Evolutionary conservation across 306 rosid genomes (phyloP).

Genomic region (cucumber (Cucumis sativus)): DNA sequence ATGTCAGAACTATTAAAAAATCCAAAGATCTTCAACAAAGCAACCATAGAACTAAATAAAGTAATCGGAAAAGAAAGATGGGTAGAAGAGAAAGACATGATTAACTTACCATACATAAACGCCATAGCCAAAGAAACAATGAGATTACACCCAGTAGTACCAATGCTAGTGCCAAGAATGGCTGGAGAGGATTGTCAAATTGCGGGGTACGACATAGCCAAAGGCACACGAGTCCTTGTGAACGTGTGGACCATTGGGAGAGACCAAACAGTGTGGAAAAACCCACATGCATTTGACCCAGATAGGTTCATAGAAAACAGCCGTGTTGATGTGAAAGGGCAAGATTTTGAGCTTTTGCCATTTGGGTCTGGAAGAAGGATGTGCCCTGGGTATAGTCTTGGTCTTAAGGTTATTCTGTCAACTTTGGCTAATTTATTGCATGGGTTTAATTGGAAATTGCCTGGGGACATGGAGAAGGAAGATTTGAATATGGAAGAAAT

Average conservation of each 20-base stretch:
- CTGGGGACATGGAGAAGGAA: background rate
- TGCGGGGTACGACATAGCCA: background rate
- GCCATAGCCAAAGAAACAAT: background rate
- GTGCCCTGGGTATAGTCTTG: slow-evolving; percentile 4
- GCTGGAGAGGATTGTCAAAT: background rate
- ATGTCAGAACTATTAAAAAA: background rate
- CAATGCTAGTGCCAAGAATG: background rate
- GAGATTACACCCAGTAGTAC: background rate
- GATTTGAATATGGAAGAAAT: background rate
- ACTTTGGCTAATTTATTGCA: background rate
- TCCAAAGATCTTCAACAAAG: background rate
- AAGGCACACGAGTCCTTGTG: background rate
- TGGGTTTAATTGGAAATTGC: background rate
- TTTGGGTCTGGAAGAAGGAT: background rate
- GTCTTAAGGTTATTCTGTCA: background rate
- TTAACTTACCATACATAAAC: background rate
- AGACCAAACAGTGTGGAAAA: background rate
- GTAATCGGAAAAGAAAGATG: slow-evolving; percentile 1
- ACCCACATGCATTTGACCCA: background rate
- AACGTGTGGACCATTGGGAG: slow-evolving; percentile 2
- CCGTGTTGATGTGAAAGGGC: background rate
- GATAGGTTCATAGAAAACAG: background rate
- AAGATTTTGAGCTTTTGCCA: background rate
- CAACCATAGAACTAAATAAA: background rate
- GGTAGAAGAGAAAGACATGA: background rate